Evolutionary conservation across 1,139 yeast genomes (phyloP).

Genomic region (Chernovozyma aurita): DNA sequence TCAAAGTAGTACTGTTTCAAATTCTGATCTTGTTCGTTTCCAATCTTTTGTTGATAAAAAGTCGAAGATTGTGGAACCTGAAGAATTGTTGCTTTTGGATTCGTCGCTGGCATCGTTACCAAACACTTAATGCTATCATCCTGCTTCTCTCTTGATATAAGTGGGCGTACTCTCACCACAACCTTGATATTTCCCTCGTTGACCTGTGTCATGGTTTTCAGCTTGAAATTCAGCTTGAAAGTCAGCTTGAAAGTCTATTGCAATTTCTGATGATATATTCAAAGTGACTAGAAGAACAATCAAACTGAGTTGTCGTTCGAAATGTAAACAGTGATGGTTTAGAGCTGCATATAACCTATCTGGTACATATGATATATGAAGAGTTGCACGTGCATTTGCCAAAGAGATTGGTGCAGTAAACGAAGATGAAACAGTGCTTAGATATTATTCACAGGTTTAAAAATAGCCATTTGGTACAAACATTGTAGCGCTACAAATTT

Average conservation of each 20-base stretch:
- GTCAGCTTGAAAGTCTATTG: no score
- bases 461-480: no score
- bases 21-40: conserved; percentile 10
- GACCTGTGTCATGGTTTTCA: background rate
- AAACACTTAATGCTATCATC: conserved; percentile 13
- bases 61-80: conserved; percentile 20
- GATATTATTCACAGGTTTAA: no score
- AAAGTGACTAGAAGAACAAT: background rate
- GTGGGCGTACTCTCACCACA: conserved; percentile 6
- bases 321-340: no score
- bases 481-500: no score
- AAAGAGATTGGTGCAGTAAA: no score
- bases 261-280: background rate
- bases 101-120: conserved; percentile 28
- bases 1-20: conserved; percentile 38
- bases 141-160: conserved; percentile 1
- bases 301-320: no score
- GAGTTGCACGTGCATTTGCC: no score
- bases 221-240: no score
- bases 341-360: no score
- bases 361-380: no score
- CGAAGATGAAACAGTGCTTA: no score
- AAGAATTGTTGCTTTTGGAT: conserved; percentile 18
- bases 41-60: conserved; percentile 9
- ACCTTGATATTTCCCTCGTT: conserved; percentile 6